phyloP scores from a whole-genome alignment of 345 rosid genomes.

The Gossypium mustelinum region DNA sequence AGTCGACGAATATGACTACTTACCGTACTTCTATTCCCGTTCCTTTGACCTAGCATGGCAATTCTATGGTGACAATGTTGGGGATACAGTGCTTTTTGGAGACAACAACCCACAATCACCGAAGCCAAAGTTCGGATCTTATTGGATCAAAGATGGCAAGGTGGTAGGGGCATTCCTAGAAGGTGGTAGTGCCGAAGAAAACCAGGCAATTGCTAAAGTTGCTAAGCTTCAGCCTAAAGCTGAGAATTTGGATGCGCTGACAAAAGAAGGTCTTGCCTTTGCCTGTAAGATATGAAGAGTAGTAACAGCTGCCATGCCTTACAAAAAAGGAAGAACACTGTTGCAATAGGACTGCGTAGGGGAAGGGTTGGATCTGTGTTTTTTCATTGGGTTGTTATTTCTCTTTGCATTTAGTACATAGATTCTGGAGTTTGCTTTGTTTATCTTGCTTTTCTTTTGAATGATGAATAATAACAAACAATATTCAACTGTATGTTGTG shows the following conservation, averaged over 20 bases:
- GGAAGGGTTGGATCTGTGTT: not conserved
- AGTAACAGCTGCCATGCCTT: not conserved
- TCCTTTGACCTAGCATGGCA: conserved; percentile 93
- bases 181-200: conserved; percentile 82
- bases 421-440: conserved; percentile 1
- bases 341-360: not conserved
- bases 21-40: conserved; percentile 93
- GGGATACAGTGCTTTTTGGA: conserved; percentile 79
- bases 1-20: conserved; percentile 77
- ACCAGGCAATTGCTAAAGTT: conserved; percentile 81
- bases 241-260: conserved; percentile 48
- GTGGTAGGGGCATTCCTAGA: conserved; percentile 92
- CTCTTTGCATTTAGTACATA: not conserved
- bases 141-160: conserved; percentile 89
- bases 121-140: conserved; percentile 76
- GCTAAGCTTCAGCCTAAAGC: conserved; percentile 70
- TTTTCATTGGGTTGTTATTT: not conserved
- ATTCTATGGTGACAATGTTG: conserved; percentile 94
- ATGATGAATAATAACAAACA: not conserved
- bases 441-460: not conserved
- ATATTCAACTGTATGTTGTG: not conserved
- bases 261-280: conserved; percentile 72
- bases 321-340: not conserved
- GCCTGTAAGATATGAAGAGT: conserved; percentile 28
- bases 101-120: conserved; percentile 55